Conservation (phyloP, 306 rosid genomes). For the Ammopiptanthus mongolicus region DNA sequence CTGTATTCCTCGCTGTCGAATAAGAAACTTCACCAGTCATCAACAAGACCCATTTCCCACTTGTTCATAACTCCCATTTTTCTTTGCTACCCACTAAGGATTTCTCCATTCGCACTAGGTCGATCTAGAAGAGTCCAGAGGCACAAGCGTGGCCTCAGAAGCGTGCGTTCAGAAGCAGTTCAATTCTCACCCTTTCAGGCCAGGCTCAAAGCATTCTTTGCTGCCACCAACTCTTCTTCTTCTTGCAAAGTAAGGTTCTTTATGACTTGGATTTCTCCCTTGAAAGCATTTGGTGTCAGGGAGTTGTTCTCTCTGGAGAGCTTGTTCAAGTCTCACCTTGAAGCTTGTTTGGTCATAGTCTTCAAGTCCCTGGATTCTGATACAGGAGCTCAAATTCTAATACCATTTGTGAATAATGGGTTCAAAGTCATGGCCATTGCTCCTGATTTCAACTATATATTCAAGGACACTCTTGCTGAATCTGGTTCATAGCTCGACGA, state of each 20-base stretch:
- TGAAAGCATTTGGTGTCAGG: slow-evolving; percentile 48
- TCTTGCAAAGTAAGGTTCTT: slow-evolving; percentile 51
- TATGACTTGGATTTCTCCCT: slow-evolving; percentile 89
- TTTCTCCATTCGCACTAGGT: background rate
- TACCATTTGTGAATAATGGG: slow-evolving; percentile 42
- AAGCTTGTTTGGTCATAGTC: slow-evolving; percentile 68
- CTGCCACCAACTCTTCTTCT: slow-evolving; percentile 20
- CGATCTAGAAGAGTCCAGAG: slow-evolving; percentile 27
- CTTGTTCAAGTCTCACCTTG: slow-evolving; percentile 64
- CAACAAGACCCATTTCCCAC: slow-evolving; percentile 23
- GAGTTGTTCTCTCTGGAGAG: slow-evolving; percentile 65
- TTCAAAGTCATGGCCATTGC: slow-evolving; percentile 48
- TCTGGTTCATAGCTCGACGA: slow-evolving; percentile 50
- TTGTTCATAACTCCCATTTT: slow-evolving; percentile 15
- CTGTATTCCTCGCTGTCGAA: slow-evolving; percentile 25
- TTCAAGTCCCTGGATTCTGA: slow-evolving; percentile 65
- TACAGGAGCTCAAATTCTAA: slow-evolving; percentile 41
- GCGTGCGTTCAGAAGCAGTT: slow-evolving; percentile 20
- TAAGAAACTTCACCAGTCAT: slow-evolving; percentile 31
- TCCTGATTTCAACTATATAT: slow-evolving; percentile 64
- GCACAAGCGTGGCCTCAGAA: no score
- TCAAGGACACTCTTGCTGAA: slow-evolving; percentile 67
- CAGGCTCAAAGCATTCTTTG: slow-evolving; percentile 45
- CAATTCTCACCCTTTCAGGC: slow-evolving; percentile 23
- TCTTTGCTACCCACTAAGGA: background rate